Evolutionary conservation across 2,329 filamentous ascomycete genomes (phyloP), one percentile per base, ranked within the genome.

Genomic region (Chaetomium sp.): DNA sequence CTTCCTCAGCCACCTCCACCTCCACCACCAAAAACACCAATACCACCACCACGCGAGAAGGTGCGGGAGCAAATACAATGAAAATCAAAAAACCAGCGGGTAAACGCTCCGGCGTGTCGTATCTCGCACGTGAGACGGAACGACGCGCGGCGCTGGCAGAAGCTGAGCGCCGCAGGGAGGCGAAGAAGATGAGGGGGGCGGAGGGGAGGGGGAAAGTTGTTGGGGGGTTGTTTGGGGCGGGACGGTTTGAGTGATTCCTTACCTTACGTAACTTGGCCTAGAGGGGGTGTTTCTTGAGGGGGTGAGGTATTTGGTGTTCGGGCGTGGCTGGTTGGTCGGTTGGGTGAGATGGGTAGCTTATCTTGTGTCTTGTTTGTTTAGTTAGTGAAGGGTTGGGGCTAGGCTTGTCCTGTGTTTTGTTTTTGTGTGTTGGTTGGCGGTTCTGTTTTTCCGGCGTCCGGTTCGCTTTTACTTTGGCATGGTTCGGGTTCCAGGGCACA

Each of bases 51-150:
- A 38, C 12, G 8, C 8, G 37, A 8, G 37, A 38, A 6, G 42
- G 42, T 6, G 19, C 14, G 14, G 14, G 6, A 9, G 14, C n/a
- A 44, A 27, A 4, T 40, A n/a, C 36, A 70, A 68, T 6, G 60
- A 44, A 36, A 53, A 57, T 27, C 58, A 57, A 32, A 53, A 33
- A 50, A 46, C 37, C 6, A 38, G 38, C 4, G 1, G 40, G 40
- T 53, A 84, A 82, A 74, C 74, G 74, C 63, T 84, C 80, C 34
- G 82, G 82, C 19, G 73, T 86, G 57, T 79, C 81, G 64, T 81
- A 77, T 58, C 81, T 85, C 61, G 80, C 80, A 7, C 72, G 81
- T 34, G 81, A 84, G 69, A 82, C 72, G 52, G 82, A 85, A 67
- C 73, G 79, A 52, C 71, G 74, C 50, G 79, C 79, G 11, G 75